These are phyloP conservation scores for Acer campestre DNA, from an alignment of 345 rosid species.

Conservation along the genomic window DNA sequence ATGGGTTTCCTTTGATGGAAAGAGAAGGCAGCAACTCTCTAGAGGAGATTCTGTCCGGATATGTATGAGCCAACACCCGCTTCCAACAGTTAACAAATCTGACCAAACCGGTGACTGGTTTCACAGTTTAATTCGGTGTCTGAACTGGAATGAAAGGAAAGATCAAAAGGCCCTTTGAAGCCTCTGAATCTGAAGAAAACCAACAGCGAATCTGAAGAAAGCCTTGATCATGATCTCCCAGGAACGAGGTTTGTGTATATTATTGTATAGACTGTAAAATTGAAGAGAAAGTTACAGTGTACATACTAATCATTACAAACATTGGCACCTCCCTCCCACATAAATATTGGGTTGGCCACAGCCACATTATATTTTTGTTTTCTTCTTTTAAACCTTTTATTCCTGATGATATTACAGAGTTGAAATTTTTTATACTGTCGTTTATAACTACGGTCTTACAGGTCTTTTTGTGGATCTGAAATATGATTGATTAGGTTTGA, in stretches of 20 bases:
- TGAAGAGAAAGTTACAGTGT: background rate
- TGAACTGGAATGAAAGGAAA: conserved; percentile 95
- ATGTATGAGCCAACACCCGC: conserved; percentile 94
- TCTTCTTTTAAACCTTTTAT: background rate
- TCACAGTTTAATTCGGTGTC: conserved; percentile 90
- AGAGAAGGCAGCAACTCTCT: conserved; percentile 95
- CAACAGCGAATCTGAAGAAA: background rate
- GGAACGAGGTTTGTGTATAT: conserved; percentile 37
- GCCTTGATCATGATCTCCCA: conserved; percentile 1
- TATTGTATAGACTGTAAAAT: conserved; percentile 31
- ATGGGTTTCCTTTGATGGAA: conserved; percentile 99
- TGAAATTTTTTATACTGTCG: conserved; percentile 1
- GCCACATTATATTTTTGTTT: background rate
- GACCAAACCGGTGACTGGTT: conserved; percentile 99
- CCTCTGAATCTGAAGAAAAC: conserved; percentile 14
- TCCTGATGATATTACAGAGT: background rate
- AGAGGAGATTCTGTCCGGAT: conserved; percentile 91
- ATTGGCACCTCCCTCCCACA: conserved; percentile 27
- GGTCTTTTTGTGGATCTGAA: background rate
- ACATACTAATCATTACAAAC: conserved; percentile 11
- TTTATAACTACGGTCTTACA: background rate
- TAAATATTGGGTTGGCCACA: conserved; percentile 16
- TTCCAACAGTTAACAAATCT: conserved; percentile 90
- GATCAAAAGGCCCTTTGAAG: conserved; percentile 84
- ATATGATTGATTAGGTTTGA: background rate